These are phyloP conservation scores for Lachnellula suecica DNA, from an alignment of 2,329 filamentous ascomycete genomes.

Conservation along the genomic window DNA sequence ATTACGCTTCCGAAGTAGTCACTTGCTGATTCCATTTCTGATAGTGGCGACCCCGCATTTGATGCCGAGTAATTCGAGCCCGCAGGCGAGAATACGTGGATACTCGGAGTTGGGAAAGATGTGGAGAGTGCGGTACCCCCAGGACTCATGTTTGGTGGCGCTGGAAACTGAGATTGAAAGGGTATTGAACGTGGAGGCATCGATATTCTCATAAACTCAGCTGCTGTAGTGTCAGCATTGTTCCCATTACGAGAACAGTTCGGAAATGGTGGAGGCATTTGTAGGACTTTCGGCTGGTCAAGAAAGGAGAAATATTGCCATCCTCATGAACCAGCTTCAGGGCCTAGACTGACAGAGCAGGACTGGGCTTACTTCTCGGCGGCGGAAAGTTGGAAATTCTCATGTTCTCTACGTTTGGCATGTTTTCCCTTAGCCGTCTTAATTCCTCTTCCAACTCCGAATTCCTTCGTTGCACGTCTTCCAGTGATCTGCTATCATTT, in stretches of 20 bases:
- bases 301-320: conserved; percentile 4
- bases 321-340: no score
- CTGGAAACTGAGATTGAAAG: neutral
- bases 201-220: neutral
- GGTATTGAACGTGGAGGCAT: conserved; percentile 2
- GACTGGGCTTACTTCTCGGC: conserved; percentile 2
- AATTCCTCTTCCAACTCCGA: conserved; percentile 55
- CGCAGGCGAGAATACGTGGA: conserved; percentile 3
- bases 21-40: conserved; percentile 5
- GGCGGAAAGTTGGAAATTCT: conserved; percentile 10
- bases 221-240: neutral
- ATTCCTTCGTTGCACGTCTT: conserved; percentile 52
- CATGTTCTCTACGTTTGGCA: no score
- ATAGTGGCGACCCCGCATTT: neutral
- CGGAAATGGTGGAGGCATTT: neutral
- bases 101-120: conserved; percentile 2
- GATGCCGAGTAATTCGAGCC: conserved; percentile 4
- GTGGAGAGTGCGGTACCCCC: neutral
- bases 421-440: conserved; percentile 20
- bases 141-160: conserved; percentile 5
- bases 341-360: conserved; percentile 1
- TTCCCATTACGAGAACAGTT: neutral
- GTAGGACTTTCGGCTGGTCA: neutral
- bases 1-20: conserved; percentile 4
- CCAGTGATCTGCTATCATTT: conserved; percentile 49